Base-by-base conservation (phyloP, 768 basidiomycete species). In the Boletus sp. region DNA sequence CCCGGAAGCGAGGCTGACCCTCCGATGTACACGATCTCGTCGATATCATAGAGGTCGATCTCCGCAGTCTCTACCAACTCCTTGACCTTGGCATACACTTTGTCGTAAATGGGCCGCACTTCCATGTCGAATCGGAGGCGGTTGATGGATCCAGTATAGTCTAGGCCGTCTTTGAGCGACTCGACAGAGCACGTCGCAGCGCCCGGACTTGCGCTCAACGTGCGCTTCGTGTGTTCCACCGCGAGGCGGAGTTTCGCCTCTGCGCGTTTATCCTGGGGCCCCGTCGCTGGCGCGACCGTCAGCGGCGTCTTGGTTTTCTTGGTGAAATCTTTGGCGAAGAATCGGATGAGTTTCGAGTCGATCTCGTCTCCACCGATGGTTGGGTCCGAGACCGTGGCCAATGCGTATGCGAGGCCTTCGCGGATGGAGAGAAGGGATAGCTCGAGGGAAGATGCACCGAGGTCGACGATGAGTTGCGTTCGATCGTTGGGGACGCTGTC, bases 311-410 rank as follows among this genome's bases (percentile, higher is more conserved):
- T 93, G 17, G 89, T 94, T 78, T 97, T 99, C 76, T 98, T 98
- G 49, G 90, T 91, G 73, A 99, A 99, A 61, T 99, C 96, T 69
- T 93, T 86, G 52, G 90, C 86, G 72, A 99, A 97, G 78, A 90
- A 91, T 58, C 89, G 87, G 76, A 97, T 85, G 41, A 98, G 80
- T 67, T 86, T 83, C 57, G 84, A 83, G 74, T 94, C 92, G 65
- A 95, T 84, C 57, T 82, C 79, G 61, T 89, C 82, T 0, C 87
- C 90, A 6, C 87, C 85, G 45, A 88, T 70, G 10, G 71, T 69
- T 2, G 60, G 39, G 35, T 74, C 73, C n/a, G 77, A 73, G 7
- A 80, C 75, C 0, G 82, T 78, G 4, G 83, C 83, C 30, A 94
- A 74, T 52, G 83, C 72, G 66, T 86, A 81, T 6, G 83, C 80